Percentiles rank a stretch among this genome's conserved stretches.
phyloP scores from a whole-genome alignment of 352 stramenopile genomes.

The Globisporangium polare region DNA sequence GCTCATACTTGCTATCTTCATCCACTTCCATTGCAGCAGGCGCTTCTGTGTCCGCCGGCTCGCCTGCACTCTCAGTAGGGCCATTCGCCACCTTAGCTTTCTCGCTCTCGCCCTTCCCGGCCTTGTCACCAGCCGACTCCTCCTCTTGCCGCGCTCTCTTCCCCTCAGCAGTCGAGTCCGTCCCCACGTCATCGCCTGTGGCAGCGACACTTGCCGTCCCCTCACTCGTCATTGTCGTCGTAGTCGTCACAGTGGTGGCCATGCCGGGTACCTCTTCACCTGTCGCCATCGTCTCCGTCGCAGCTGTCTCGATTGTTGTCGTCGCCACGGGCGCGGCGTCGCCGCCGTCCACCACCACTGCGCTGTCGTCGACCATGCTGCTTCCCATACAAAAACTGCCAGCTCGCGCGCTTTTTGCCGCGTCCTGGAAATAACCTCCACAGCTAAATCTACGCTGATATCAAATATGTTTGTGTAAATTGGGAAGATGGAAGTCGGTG shows the following conservation, averaged over 20 bases:
- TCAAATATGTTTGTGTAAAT: neutral
- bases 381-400: conserved; percentile 8
- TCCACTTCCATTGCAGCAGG: neutral
- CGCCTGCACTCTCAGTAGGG: neutral
- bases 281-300: neutral
- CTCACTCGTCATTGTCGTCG: neutral
- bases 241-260: neutral
- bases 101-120: neutral
- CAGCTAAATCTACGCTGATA: neutral
- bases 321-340: neutral
- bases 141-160: neutral
- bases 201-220: neutral
- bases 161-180: neutral
- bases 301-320: neutral
- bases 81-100: too few species aligned
- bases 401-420: conserved; percentile 1
- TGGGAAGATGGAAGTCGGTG: neutral
- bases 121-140: neutral
- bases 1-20: neutral
- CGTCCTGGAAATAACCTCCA: neutral
- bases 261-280: neutral
- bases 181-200: neutral
- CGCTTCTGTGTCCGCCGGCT: neutral
- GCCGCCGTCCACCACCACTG: neutral
- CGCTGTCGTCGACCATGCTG: neutral